These are phyloP conservation scores for Taiwanofungus camphoratus DNA, from an alignment of 1,284 basidiomycete species.

Conservation along the genomic window DNA sequence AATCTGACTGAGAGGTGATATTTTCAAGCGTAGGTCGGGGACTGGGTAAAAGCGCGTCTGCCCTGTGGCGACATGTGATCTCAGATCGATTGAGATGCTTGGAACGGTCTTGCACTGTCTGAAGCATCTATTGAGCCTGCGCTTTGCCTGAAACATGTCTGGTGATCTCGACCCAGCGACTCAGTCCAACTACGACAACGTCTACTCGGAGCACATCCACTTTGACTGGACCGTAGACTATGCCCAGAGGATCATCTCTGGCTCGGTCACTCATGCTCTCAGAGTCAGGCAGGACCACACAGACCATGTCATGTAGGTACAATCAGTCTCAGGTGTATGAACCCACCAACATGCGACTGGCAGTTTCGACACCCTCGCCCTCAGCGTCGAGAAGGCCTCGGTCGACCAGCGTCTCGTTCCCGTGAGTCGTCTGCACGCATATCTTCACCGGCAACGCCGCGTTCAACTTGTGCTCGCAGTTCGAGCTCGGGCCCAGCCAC, in stretches of 20 bases:
- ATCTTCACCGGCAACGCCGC: background rate
- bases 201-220: constrained; percentile 62
- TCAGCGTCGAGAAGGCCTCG: constrained; percentile 58
- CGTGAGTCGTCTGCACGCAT: constrained; percentile 33
- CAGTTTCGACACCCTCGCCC: constrained; percentile 76
- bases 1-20: background rate
- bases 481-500: constrained; percentile 47
- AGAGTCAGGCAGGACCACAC: constrained; percentile 55
- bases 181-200: constrained; percentile 74
- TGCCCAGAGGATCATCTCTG: constrained; percentile 58
- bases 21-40: too few relatives aligned
- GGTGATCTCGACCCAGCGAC: constrained; percentile 58
- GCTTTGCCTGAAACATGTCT: constrained; percentile 4
- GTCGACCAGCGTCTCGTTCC: constrained; percentile 47
- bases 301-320: constrained; percentile 54
- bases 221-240: constrained; percentile 89
- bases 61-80: constrained; percentile 2
- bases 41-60: too few relatives aligned
- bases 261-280: constrained; percentile 68
- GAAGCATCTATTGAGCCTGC: too few relatives aligned
- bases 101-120: background rate
- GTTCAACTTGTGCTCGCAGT: constrained; percentile 31
- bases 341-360: background rate
- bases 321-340: constrained; percentile 8
- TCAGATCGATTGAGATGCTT: background rate